phyloP scores from a whole-genome alignment of 2,329 filamentous ascomycete genomes.

The Pestalotiopsis sp. region DNA sequence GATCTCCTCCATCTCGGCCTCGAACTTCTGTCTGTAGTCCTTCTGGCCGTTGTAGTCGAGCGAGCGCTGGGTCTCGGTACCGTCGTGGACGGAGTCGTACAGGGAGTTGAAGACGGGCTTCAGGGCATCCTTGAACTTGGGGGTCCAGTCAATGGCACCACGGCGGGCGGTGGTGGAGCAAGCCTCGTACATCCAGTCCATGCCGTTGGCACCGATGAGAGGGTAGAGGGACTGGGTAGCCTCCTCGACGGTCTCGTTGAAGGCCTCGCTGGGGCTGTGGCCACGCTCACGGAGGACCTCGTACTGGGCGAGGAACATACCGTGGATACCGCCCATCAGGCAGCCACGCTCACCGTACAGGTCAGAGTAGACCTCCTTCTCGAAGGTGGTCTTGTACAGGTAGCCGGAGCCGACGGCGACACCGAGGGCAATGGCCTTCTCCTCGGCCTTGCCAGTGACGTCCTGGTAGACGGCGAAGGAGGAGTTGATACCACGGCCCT shows the following conservation, averaged over 20 bases:
- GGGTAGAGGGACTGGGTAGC: constrained; percentile 98
- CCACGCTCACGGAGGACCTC: constrained; percentile 99
- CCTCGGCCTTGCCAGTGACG: constrained; percentile 95
- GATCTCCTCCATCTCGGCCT: constrained; percentile 99
- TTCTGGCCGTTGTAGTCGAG: constrained; percentile 95
- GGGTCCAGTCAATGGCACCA: constrained; percentile 98
- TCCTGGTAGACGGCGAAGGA: constrained; percentile 98
- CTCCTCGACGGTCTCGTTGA: constrained; percentile 99
- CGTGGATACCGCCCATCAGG: constrained; percentile 99
- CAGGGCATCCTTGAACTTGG: constrained; percentile 94
- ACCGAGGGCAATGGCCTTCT: constrained; percentile 95
- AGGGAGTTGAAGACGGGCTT: constrained; percentile 99
- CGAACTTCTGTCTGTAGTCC: constrained; percentile 96
- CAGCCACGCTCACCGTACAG: constrained; percentile 99
- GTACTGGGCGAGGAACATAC: constrained; percentile 99
- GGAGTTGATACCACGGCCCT: constrained; percentile 99
- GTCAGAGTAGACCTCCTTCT: constrained; percentile 99
- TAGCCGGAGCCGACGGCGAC: constrained; percentile 97
- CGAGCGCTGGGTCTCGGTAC: constrained; percentile 92
- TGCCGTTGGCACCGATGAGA: constrained; percentile 93
- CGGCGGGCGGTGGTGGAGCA: constrained; percentile 98
- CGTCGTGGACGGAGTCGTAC: constrained; percentile 89
- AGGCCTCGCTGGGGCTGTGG: constrained; percentile 96
- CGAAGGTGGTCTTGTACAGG: constrained; percentile 99
- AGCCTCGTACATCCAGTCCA: constrained; percentile 99